Evolutionary conservation across 345 rosid genomes (phyloP).

Genomic region (Anacardium occidentale): DNA sequence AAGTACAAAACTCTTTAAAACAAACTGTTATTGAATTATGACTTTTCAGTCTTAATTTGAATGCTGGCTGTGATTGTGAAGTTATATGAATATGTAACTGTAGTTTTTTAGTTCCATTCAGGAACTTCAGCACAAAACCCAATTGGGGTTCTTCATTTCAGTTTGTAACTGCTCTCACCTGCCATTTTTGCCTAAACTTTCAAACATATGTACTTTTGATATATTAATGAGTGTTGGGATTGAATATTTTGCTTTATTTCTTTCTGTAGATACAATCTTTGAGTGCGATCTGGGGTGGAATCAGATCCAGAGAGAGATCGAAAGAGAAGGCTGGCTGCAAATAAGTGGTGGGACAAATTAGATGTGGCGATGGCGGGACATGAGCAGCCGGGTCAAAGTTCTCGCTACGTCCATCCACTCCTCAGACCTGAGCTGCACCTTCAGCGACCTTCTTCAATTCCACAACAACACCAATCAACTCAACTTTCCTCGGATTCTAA

Average conservation of each 20-base stretch:
- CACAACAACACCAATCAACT: constrained; percentile 19
- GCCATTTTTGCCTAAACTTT: not conserved
- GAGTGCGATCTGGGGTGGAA: too few species aligned
- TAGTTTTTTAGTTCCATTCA: not conserved
- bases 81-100: not conserved
- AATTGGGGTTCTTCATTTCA: not conserved
- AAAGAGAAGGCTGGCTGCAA: constrained; percentile 33
- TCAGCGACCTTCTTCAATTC: constrained; percentile 35
- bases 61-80: not conserved
- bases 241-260: too few species aligned
- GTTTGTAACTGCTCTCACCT: not conserved
- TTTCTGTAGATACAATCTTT: too few species aligned
- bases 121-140: not conserved
- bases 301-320: constrained; percentile 3
- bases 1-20: not conserved
- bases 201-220: too few species aligned
- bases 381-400: constrained; percentile 28
- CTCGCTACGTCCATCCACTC: constrained; percentile 45
- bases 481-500: constrained; percentile 36
- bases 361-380: constrained; percentile 53
- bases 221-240: too few species aligned
- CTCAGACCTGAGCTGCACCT: constrained; percentile 49
- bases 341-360: constrained; percentile 48
- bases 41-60: not conserved
- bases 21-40: constrained; percentile 2